phyloP scores from a whole-genome alignment of 2,329 filamentous ascomycete species.

The Trichoderma pleuroti region DNA sequence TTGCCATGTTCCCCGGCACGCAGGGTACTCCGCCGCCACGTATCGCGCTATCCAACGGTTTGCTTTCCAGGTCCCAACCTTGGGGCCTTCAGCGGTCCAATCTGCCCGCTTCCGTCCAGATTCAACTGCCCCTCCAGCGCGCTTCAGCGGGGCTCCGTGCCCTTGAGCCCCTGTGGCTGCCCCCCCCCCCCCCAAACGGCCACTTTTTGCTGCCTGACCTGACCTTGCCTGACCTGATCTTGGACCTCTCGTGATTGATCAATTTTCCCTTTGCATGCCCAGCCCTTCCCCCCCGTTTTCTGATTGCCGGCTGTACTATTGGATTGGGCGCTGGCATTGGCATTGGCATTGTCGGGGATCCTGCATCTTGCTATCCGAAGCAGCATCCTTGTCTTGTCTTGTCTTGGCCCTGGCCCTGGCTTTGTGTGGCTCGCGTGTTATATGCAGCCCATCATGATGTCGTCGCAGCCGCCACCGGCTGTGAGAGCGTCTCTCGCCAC shows the following conservation, averaged over 20 bases:
- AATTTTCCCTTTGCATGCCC: constrained; percentile 4
- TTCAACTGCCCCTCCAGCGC: background rate
- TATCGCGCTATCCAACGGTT: background rate
- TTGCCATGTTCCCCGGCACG: too few species aligned
- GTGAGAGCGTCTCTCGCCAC: constrained; percentile 8
- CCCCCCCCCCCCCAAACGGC: background rate
- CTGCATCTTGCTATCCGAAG: background rate
- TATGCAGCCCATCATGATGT: constrained; percentile 12
- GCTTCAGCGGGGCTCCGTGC: background rate
- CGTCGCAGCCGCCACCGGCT: constrained; percentile 7
- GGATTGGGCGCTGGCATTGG: background rate
- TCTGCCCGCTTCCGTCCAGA: background rate
- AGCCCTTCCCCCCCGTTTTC: background rate
- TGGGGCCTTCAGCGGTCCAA: background rate
- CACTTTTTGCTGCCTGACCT: constrained; percentile 6
- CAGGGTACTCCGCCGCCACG: background rate
- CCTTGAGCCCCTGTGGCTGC: constrained; percentile 4
- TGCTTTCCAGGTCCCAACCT: background rate
- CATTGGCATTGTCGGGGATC: background rate
- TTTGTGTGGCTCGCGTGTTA: constrained; percentile 12
- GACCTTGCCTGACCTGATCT: background rate
- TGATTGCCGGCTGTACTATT: constrained; percentile 4
- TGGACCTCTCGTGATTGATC: constrained; percentile 13
- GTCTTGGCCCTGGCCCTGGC: background rate
- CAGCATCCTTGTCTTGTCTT: background rate